These are phyloP conservation scores for Bimuria novae-zelandiae DNA, from an alignment of 2,329 filamentous ascomycete species.

Conservation along the genomic window DNA sequence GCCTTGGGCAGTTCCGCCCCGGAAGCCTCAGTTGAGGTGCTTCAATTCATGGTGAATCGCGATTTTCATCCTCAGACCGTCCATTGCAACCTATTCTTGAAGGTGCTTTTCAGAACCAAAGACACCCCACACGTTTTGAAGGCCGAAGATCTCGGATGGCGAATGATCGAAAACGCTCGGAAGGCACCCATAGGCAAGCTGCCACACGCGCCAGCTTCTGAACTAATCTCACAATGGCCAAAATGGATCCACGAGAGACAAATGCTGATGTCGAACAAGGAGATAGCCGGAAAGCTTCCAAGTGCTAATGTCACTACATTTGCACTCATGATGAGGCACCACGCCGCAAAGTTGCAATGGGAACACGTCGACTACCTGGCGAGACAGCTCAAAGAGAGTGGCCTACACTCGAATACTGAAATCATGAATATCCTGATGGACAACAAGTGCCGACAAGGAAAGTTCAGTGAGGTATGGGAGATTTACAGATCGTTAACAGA, in stretches of 20 bases:
- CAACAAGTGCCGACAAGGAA: conserved; percentile 33
- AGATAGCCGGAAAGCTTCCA: conserved; percentile 22
- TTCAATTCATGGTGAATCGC: conserved; percentile 74
- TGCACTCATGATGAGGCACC: conserved; percentile 38
- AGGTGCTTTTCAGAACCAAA: conserved; percentile 68
- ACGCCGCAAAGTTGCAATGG: conserved; percentile 33
- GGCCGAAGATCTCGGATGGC: conserved; percentile 44
- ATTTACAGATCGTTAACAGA: conserved; percentile 35
- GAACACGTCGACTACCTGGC: conserved; percentile 42
- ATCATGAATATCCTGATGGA: conserved; percentile 44
- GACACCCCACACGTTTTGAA: conserved; percentile 25
- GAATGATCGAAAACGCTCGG: conserved; percentile 37
- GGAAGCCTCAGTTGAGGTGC: conserved; percentile 71
- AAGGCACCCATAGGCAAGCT: conserved; percentile 5
- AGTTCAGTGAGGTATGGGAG: conserved; percentile 34
- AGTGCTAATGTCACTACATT: conserved; percentile 37
- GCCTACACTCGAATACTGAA: conserved; percentile 25
- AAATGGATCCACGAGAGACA: background rate
- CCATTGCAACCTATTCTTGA: conserved; percentile 82
- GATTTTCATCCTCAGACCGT: conserved; percentile 71
- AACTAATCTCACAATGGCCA: conserved; percentile 5
- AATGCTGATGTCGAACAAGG: background rate
- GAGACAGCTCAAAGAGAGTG: conserved; percentile 27
- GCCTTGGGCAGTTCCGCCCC: conserved; percentile 67
- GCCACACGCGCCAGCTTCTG: background rate